Conservation (phyloP, 805 yeast species). For the Yarrowia osloensis region DNA sequence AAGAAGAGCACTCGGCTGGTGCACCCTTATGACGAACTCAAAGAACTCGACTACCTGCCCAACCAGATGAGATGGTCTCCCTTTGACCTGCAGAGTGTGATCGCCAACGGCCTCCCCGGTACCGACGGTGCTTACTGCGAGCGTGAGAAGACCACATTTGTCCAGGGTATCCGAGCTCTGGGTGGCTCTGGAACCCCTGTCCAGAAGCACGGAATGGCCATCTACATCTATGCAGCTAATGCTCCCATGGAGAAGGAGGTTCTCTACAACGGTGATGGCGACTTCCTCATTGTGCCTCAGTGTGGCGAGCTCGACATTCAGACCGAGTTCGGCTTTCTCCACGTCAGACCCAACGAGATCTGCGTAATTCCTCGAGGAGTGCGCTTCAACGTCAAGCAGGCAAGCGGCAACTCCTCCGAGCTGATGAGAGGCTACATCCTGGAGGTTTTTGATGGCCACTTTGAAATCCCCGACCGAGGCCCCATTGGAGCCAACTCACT, state of each 20-base stretch:
- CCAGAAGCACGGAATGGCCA: conserved; percentile 36
- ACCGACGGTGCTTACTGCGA: not conserved
- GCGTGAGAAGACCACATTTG: conserved; percentile 32
- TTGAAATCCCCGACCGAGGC: conserved; percentile 40
- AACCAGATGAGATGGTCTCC: conserved; percentile 39
- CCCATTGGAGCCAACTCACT: conserved; percentile 41
- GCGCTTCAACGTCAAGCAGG: conserved; percentile 35
- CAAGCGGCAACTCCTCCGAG: conserved; percentile 32
- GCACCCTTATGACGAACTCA: conserved; percentile 13
- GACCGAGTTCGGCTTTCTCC: conserved; percentile 39
- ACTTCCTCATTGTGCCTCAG: conserved; percentile 39
- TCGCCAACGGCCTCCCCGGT: not conserved
- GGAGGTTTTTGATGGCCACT: conserved; percentile 38
- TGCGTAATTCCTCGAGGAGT: conserved; percentile 39
- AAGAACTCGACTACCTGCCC: conserved; percentile 35
- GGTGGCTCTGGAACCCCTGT: conserved; percentile 38
- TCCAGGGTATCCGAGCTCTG: conserved; percentile 35
- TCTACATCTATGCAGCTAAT: conserved; percentile 37
- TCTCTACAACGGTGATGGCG: conserved; percentile 38
- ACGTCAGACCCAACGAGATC: conserved; percentile 38
- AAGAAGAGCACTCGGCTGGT: conserved; percentile 13
- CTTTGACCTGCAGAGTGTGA: conserved; percentile 33
- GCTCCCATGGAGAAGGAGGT: conserved; percentile 37
- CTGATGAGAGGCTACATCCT: conserved; percentile 37
- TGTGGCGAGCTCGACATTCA: conserved; percentile 37